These are phyloP conservation scores for Eustoma russellianum DNA, from an alignment of 257 asterid genomes.

Conservation along the genomic window DNA sequence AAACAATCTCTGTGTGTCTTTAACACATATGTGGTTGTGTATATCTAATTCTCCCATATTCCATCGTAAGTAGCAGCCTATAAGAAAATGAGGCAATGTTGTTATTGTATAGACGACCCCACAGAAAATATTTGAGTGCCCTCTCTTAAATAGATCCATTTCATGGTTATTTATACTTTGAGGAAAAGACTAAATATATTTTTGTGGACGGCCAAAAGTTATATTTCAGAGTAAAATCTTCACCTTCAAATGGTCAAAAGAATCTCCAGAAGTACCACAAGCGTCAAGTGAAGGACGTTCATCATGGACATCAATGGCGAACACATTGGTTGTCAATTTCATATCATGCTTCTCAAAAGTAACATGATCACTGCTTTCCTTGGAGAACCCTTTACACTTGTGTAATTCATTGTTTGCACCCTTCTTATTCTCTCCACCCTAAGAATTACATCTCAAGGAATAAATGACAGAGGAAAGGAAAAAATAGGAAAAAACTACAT, in stretches of 20 bases:
- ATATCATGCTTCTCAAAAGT: slow-evolving; percentile 31
- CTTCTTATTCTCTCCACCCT: slow-evolving; percentile 47
- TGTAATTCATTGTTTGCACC: slow-evolving; percentile 27
- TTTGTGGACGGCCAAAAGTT: background rate
- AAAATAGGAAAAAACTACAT: slow-evolving; percentile 11
- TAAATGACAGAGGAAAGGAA: slow-evolving; percentile 17
- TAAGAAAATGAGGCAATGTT: too few relatives aligned
- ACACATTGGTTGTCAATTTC: slow-evolving; percentile 18
- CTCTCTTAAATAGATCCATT: too few relatives aligned
- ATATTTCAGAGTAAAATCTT: slow-evolving; percentile 4
- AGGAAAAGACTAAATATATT: too few relatives aligned
- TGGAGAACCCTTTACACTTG: slow-evolving; percentile 28
- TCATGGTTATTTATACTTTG: too few relatives aligned
- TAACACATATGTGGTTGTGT: too few relatives aligned
- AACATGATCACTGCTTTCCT: slow-evolving; percentile 23
- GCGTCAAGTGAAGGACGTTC: slow-evolving; percentile 21
- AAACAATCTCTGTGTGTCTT: too few relatives aligned
- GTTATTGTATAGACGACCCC: too few relatives aligned
- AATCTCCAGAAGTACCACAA: slow-evolving; percentile 32
- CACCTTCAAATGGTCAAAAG: slow-evolving; percentile 48
- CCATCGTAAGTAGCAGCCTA: too few relatives aligned
- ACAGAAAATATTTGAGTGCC: too few relatives aligned
- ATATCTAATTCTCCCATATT: too few relatives aligned
- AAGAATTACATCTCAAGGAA: slow-evolving; percentile 15
- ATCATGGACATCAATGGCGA: slow-evolving; percentile 17